phyloP scores from a whole-genome alignment of 148 eudicot species.

The Fallopia convolvulus region DNA sequence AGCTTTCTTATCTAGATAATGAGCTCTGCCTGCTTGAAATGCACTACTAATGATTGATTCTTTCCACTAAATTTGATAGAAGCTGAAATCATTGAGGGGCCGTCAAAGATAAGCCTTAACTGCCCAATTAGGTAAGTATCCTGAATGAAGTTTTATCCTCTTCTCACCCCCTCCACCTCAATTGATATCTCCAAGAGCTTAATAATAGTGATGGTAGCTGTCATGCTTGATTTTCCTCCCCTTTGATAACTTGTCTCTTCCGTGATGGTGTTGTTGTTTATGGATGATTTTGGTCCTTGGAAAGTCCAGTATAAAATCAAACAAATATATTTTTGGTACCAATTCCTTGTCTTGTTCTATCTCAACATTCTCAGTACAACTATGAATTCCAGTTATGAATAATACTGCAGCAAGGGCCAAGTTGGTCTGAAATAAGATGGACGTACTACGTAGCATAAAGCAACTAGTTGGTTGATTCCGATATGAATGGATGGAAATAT shows the following conservation, averaged over 20 bases:
- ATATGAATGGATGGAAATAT: not conserved
- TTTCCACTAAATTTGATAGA: conserved; percentile 29
- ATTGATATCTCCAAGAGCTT: not conserved
- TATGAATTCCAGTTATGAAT: not conserved
- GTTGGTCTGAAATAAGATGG: not conserved
- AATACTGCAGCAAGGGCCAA: not conserved
- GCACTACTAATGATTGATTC: conserved; percentile 1
- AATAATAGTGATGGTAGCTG: not conserved
- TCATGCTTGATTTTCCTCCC: not conserved
- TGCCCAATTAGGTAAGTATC: conserved; percentile 81
- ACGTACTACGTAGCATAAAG: not conserved
- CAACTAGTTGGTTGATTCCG: not conserved
- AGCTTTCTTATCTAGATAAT: not conserved
- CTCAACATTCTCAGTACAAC: not conserved
- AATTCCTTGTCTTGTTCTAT: not conserved
- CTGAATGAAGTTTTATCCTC: not conserved
- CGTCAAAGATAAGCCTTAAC: conserved; percentile 74
- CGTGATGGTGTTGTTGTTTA: not conserved
- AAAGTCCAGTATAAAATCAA: not conserved
- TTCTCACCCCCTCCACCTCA: not conserved
- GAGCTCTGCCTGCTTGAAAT: not conserved
- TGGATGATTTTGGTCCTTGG: not conserved
- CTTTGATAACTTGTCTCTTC: not conserved
- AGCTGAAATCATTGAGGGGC: conserved; percentile 75
- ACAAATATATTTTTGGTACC: not conserved